A percentile compares a stretch with the other conserved stretches of the same genome.
Evolutionary conservation across 768 basidiomycete genomes (phyloP).

Genomic region (Rhizopogon vulgaris): DNA sequence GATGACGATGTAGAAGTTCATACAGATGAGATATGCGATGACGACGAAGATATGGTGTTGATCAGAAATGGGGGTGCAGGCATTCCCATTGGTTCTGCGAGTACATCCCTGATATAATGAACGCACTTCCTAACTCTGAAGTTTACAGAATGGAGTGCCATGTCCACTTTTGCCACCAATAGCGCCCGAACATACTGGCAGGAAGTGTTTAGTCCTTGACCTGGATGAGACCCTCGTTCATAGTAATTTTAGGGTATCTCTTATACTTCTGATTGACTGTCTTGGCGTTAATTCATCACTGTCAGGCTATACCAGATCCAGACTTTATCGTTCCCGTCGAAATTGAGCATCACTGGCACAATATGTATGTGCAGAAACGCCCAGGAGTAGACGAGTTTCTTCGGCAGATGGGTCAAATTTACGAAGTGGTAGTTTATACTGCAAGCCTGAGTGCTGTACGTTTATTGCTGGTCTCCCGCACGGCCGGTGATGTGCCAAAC

Average conservation of each 20-base stretch:
- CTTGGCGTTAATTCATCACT: background rate
- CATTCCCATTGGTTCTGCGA: constrained; percentile 81
- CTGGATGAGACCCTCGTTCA: constrained; percentile 92
- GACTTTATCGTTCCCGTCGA: constrained; percentile 96
- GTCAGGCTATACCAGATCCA: constrained; percentile 75
- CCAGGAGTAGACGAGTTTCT: constrained; percentile 93
- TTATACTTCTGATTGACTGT: background rate
- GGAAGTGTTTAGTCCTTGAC: constrained; percentile 90
- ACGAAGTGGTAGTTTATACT: constrained; percentile 92
- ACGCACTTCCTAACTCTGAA: background rate
- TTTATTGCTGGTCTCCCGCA: background rate
- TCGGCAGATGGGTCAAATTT: constrained; percentile 92
- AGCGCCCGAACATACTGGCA: constrained; percentile 61
- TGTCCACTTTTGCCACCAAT: constrained; percentile 77
- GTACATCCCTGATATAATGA: constrained; percentile 19
- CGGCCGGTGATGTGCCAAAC: background rate
- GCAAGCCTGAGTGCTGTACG: constrained; percentile 88
- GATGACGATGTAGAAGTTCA: constrained; percentile 45
- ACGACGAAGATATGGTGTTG: constrained; percentile 71
- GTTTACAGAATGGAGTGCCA: constrained; percentile 66
- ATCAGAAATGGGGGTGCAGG: constrained; percentile 84
- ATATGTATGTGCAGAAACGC: constrained; percentile 93
- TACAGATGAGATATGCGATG: constrained; percentile 28
- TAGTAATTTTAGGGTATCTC: constrained; percentile 83
- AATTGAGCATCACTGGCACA: constrained; percentile 92